Evolutionary conservation across 805 yeast species (phyloP).

Genomic region (Cyberlindnera americana): DNA sequence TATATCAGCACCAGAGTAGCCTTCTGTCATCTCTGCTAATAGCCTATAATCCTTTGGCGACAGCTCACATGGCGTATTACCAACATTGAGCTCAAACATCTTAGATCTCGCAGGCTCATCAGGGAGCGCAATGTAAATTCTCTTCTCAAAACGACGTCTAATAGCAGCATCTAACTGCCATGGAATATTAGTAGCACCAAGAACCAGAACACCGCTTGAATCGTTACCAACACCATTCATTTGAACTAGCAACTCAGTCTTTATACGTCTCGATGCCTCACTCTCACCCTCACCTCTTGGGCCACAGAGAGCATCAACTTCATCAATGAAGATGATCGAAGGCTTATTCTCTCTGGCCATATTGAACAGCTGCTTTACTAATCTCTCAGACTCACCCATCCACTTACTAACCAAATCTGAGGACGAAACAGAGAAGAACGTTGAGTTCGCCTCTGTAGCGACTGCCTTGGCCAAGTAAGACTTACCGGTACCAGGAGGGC

Average conservation of each 20-base stretch:
- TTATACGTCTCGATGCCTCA: constrained; percentile 93
- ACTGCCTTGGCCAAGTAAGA: constrained; percentile 97
- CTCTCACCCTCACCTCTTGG: constrained; percentile 98
- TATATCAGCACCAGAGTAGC: constrained; percentile 96
- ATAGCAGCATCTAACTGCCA: constrained; percentile 99
- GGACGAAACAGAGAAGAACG: constrained; percentile 94
- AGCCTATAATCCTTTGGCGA: constrained; percentile 68
- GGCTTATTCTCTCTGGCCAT: constrained; percentile 98
- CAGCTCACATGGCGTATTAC: constrained; percentile 80
- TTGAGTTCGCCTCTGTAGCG: constrained; percentile 96
- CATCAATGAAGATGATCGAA: constrained; percentile 93
- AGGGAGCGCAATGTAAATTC: constrained; percentile 94
- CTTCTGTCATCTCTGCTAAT: constrained; percentile 91
- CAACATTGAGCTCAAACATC: constrained; percentile 94
- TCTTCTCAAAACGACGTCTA: constrained; percentile 90
- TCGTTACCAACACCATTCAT: constrained; percentile 99
- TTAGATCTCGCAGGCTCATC: constrained; percentile 87
- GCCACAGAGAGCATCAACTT: constrained; percentile 96
- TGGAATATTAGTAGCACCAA: constrained; percentile 98
- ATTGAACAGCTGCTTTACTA: constrained; percentile 88
- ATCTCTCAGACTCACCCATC: constrained; percentile 99
- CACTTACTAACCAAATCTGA: constrained; percentile 95
- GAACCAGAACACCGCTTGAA: constrained; percentile 83
- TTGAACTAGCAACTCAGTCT: constrained; percentile 92
- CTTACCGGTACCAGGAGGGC: constrained; percentile 98